Conservation (phyloP, 1,139 yeast species). For the Magnusiomyces tetraspermus region DNA sequence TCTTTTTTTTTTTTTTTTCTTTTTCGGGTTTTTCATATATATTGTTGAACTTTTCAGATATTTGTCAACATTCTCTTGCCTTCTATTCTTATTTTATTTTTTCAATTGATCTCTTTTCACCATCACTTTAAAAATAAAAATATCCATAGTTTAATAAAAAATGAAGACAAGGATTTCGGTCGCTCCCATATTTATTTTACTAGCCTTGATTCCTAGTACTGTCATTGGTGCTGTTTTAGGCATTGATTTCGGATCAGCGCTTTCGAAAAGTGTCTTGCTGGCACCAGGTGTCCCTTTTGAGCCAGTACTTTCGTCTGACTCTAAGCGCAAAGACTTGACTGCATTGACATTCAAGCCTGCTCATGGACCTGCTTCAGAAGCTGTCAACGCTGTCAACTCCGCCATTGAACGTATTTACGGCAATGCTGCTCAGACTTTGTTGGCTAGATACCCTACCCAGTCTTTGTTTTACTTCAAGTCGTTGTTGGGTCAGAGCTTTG, state of each 20-base stretch:
- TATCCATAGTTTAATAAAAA: not conserved
- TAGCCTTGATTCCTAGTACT: not conserved
- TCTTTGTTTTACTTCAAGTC: conserved; percentile 62
- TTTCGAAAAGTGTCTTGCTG: conserved; percentile 75
- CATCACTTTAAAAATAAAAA: not conserved
- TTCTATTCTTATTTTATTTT: not conserved
- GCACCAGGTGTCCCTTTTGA: conserved; percentile 91
- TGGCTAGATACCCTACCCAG: conserved; percentile 64
- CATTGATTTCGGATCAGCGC: conserved; percentile 83
- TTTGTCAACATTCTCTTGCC: too few relatives aligned
- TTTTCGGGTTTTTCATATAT: too few relatives aligned
- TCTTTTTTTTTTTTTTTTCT: too few relatives aligned
- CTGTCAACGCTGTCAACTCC: conserved; percentile 28
- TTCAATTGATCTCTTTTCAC: not conserved
- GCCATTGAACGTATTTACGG: conserved; percentile 73
- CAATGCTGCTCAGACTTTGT: conserved; percentile 57
- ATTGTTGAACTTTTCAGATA: too few relatives aligned
- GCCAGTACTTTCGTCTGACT: conserved; percentile 77
- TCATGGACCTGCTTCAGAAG: conserved; percentile 19
- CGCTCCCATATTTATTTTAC: not conserved
- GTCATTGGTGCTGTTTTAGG: conserved; percentile 43
- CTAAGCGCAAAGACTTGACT: conserved; percentile 79
- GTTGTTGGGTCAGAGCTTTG: conserved; percentile 56
- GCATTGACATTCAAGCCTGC: conserved; percentile 57
- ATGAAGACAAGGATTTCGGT: not conserved